phyloP scores from a whole-genome alignment of 2,329 filamentous ascomycete species.

The Hymenoscyphus salicellus region DNA sequence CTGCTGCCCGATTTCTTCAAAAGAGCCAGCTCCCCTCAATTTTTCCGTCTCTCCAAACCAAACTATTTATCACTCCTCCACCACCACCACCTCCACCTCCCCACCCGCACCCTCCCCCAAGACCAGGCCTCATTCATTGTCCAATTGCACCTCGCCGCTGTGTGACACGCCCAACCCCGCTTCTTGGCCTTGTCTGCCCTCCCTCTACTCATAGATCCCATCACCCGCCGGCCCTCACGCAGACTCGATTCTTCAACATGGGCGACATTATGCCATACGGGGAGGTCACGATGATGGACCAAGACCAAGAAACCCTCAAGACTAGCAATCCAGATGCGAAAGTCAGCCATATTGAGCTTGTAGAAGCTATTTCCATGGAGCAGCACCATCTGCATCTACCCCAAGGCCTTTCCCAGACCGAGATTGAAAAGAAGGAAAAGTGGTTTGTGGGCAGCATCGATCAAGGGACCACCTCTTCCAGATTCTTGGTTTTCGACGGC shows the following conservation, averaged over 20 bases:
- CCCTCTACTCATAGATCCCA: not conserved
- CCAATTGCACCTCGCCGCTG: not conserved
- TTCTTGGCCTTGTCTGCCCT: not conserved
- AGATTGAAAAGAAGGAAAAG: constrained; percentile 36
- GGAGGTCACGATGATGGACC: not conserved
- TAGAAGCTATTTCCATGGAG: not conserved
- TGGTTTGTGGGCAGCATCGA: constrained; percentile 85
- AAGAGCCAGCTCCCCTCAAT: not conserved
- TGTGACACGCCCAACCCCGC: not conserved
- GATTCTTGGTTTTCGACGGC: constrained; percentile 87
- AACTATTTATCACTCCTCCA: not conserved
- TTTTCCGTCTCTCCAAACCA: not conserved
- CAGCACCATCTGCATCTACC: constrained; percentile 11
- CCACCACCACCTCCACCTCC: not conserved
- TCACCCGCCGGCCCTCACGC: not conserved
- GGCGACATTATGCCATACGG: not conserved
- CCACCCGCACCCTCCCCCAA: not conserved
- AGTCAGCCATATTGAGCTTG: constrained; percentile 12
- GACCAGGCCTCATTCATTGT: not conserved
- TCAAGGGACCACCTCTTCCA: constrained; percentile 83
- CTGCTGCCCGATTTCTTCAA: not conserved
- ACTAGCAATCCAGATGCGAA: constrained; percentile 6
- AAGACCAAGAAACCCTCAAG: constrained; percentile 1
- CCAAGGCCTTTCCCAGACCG: constrained; percentile 1
- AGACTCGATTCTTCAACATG: constrained; percentile 2